Percentiles rank a stretch among this genome's conserved stretches.
Conservation (phyloP, 2,329 filamentous ascomycete genomes). For the Proliferodiscus dingleyae region DNA sequence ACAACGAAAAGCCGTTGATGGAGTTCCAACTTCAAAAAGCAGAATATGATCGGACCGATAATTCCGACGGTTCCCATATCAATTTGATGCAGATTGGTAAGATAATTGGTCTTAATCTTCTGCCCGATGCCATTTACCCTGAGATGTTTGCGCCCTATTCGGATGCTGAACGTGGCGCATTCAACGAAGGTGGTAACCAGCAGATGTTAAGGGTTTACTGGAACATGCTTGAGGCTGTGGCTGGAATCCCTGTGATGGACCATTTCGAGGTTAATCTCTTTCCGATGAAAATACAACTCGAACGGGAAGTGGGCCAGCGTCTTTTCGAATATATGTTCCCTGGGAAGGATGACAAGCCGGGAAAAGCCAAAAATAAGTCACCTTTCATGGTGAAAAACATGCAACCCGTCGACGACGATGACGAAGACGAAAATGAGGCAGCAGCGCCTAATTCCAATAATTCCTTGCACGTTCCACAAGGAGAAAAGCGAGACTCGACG, state of each 20-base stretch:
- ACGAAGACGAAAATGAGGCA: constrained; percentile 32
- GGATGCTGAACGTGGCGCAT: constrained; percentile 55
- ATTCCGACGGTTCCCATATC: constrained; percentile 92
- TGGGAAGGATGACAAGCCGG: constrained; percentile 42
- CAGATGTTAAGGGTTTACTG: constrained; percentile 95
- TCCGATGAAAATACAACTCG: constrained; percentile 88
- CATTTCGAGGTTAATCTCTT: constrained; percentile 93
- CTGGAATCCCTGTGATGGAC: constrained; percentile 94
- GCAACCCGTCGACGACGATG: constrained; percentile 34
- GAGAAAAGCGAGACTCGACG: constrained; percentile 44
- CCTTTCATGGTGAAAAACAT: constrained; percentile 55
- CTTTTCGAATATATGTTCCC: constrained; percentile 98
- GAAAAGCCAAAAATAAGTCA: constrained; percentile 51
- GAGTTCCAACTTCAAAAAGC: constrained; percentile 91
- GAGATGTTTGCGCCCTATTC: constrained; percentile 91
- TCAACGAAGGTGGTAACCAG: constrained; percentile 53
- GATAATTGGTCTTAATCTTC: constrained; percentile 81
- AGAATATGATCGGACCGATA: constrained; percentile 91
- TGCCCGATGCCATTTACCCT: constrained; percentile 88
- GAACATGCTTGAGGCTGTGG: constrained; percentile 97
- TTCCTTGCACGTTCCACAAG: constrained; percentile 16
- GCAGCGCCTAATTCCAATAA: constrained; percentile 25
- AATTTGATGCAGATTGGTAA: constrained; percentile 86
- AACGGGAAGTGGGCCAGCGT: constrained; percentile 86
- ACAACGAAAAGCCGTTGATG: constrained; percentile 79